Evolutionary conservation across 805 yeast genomes (phyloP).

Genomic region (Blastobotrys muscicola): DNA sequence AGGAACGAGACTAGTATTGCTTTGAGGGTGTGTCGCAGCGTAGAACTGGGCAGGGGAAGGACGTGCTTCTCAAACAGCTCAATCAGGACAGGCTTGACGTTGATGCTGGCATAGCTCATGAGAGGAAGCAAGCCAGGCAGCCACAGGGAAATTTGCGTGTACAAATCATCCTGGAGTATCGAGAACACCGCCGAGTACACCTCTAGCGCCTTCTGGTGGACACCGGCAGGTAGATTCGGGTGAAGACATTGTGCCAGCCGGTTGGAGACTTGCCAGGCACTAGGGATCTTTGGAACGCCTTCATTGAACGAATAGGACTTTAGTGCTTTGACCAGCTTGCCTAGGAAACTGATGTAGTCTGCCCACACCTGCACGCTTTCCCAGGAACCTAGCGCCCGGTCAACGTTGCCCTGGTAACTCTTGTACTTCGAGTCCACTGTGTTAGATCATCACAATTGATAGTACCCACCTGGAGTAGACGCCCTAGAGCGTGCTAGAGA

Average conservation of each 20-base stretch:
- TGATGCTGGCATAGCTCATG: constrained; percentile 79
- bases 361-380: constrained; percentile 95
- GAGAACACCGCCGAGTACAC: constrained; percentile 65
- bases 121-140: constrained; percentile 87
- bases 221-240: constrained; percentile 85
- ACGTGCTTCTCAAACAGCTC: constrained; percentile 49
- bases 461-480: too few species aligned
- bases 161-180: constrained; percentile 44
- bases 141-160: constrained; percentile 62
- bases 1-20: constrained; percentile 67
- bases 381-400: constrained; percentile 62
- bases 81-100: constrained; percentile 71
- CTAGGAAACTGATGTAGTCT: constrained; percentile 84
- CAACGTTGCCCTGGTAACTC: constrained; percentile 57
- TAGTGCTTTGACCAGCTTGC: constrained; percentile 67
- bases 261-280: constrained; percentile 47
- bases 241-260: constrained; percentile 71
- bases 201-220: constrained; percentile 78
- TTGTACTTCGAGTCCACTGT: constrained; percentile 47
- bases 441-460: neutral
- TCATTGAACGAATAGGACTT: constrained; percentile 27
- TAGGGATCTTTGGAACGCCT: constrained; percentile 32
- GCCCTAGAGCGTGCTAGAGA: too few species aligned
- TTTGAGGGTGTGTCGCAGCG: constrained; percentile 47
- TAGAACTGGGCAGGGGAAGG: constrained; percentile 38